Evolutionary conservation across 108 stramenopile species (phyloP), one percentile per base, ranked within the genome.

Genomic region (Parietichytrium sp.): DNA sequence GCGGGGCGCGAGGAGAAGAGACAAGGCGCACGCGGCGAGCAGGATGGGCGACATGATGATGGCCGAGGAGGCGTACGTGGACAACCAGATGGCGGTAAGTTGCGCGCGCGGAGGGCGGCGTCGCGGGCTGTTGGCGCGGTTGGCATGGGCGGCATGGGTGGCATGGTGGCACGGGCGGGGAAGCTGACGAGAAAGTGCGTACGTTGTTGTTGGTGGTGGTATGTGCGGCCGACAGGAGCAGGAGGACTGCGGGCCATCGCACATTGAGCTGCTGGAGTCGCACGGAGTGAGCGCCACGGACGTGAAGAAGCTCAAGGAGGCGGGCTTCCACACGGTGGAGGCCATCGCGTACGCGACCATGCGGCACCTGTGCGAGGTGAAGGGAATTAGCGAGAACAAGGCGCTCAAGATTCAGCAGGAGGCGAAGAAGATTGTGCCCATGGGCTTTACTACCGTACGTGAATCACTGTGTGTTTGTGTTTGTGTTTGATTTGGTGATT

Each of bases 281-380:
- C 97, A 98, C 54, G 98, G 98, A 15, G 92, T 99, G 54, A 94
- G 94, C 49, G 88, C 92, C 54, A 93, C 93, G 52, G 98, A 99
- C 87, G 92, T 98, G 47, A 92, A 93, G 81, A 98, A 98, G 49
- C 89, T 99, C 29, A 92, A 92, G 81, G 94, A 93, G 78, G 97
- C 95, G 0, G 98, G 98, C 26, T 97, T 93, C 83, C 91, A 97
- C 89, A 99, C 98, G 3, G 89, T 98, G 31, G 97, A 99, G 83
- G 90, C 96, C 54, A 93, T 90, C 54, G 96, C 97, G 26, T 95
- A 97, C 83, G 90, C 95, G 23, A 99, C 98, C 15, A 82, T 93
- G 48, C 90, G 96, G 4, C 95, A 93, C 87, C 91, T 99, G 12
- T 89, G 93, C 54, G 97, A 98, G 42, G 96, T 99, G 81, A 98